Conservation (phyloP, 768 basidiomycete genomes). For the Suillus placidus region DNA sequence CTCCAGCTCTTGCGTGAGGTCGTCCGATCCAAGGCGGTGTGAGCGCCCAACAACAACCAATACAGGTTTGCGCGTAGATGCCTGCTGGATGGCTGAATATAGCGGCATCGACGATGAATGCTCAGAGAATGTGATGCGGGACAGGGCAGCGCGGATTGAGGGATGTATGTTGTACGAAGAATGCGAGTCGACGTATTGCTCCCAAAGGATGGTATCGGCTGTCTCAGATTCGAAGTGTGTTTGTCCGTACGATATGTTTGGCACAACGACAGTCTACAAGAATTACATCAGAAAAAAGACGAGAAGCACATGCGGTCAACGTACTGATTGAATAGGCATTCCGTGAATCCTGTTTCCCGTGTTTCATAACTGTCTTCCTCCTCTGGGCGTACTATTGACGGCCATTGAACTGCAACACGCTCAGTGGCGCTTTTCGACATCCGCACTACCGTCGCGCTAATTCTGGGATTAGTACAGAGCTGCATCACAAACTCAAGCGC, state of each 20-base stretch:
- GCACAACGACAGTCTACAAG: constrained; percentile 48
- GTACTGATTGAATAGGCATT: constrained; percentile 6
- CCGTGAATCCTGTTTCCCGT: constrained; percentile 15
- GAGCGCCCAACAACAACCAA: constrained; percentile 81
- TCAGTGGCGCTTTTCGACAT: constrained; percentile 42
- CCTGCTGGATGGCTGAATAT: constrained; percentile 52
- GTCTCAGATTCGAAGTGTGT: constrained; percentile 75
- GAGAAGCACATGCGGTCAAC: constrained; percentile 13
- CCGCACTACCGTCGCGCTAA: constrained; percentile 75
- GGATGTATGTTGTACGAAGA: constrained; percentile 13
- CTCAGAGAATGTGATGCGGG: constrained; percentile 64
- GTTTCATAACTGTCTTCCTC: constrained; percentile 43
- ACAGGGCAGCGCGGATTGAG: constrained; percentile 42
- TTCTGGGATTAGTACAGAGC: constrained; percentile 59
- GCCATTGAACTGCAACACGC: constrained; percentile 60
- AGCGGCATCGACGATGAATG: constrained; percentile 56
- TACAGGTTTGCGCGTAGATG: constrained; percentile 40
- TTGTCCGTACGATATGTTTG: constrained; percentile 75
- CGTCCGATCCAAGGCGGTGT: constrained; percentile 63
- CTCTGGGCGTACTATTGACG: constrained; percentile 60
- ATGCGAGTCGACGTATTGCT: constrained; percentile 48
- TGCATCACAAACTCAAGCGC: constrained; percentile 83
- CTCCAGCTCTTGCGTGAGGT: constrained; percentile 61
- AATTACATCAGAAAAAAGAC: constrained; percentile 10
- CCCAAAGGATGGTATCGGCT: constrained; percentile 82